Conservation (phyloP, 768 basidiomycete species). For the Psilocybe sp. region DNA sequence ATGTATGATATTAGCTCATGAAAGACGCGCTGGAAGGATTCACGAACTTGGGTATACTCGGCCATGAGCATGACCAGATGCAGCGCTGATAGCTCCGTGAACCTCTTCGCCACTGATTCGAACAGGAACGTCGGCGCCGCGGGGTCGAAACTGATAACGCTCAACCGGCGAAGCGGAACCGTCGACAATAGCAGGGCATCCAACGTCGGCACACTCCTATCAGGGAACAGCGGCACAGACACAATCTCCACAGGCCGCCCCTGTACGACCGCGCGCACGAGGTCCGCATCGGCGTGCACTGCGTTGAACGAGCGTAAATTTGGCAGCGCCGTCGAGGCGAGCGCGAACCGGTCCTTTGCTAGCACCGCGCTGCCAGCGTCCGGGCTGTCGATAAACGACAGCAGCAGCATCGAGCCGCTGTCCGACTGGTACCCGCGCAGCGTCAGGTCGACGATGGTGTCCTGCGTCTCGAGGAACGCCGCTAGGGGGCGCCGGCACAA, state of each 20-base stretch:
- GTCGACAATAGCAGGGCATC: conserved; percentile 10
- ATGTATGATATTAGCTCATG: not conserved
- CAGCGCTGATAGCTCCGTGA: conserved; percentile 54
- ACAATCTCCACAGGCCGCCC: conserved; percentile 19
- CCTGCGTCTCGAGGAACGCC: conserved; percentile 49
- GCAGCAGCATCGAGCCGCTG: conserved; percentile 8
- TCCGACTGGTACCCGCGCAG: conserved; percentile 49
- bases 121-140: conserved; percentile 42
- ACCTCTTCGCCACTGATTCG: conserved; percentile 41
- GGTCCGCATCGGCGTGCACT: conserved; percentile 45
- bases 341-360: conserved; percentile 22
- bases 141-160: conserved; percentile 57
- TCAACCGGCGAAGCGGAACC: conserved; percentile 45
- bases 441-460: conserved; percentile 46
- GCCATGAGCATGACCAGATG: conserved; percentile 57
- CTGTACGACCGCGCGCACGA: conserved; percentile 44
- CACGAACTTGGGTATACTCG: conserved; percentile 44
- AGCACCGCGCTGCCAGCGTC: conserved; percentile 6
- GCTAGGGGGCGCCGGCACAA: conserved; percentile 48
- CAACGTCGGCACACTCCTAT: conserved; percentile 11
- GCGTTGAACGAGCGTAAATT: conserved; percentile 48
- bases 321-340: conserved; percentile 43
- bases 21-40: not conserved
- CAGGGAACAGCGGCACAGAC: conserved; percentile 15
- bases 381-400: conserved; percentile 16